These are phyloP conservation scores for Fusarium goolgardi DNA, from an alignment of 2,329 filamentous ascomycete species.

Conservation along the genomic window DNA sequence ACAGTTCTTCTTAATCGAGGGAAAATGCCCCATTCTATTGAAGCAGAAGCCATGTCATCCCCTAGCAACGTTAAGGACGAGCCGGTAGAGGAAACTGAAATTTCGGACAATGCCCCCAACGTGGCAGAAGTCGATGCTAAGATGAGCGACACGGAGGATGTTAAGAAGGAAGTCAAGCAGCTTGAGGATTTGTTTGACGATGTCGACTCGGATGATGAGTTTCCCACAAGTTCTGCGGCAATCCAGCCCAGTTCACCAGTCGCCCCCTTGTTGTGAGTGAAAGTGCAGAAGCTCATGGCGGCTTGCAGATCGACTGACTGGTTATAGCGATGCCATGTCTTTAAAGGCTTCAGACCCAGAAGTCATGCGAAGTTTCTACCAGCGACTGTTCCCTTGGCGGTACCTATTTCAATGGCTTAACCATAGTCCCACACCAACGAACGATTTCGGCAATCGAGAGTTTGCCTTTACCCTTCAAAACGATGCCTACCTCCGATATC, in stretches of 20 bases:
- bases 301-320: background rate
- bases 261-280: constrained; percentile 62
- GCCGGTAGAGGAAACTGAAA: constrained; percentile 43
- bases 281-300: background rate
- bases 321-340: constrained; percentile 50
- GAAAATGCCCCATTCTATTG: constrained; percentile 41
- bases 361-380: constrained; percentile 93
- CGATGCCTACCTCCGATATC: constrained; percentile 92
- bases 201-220: constrained; percentile 70
- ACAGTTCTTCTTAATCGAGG: background rate
- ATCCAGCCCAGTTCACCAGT: constrained; percentile 55
- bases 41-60: constrained; percentile 43
- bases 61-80: constrained; percentile 46
- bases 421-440: constrained; percentile 85
- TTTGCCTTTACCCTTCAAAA: constrained; percentile 96
- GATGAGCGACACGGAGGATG: constrained; percentile 43
- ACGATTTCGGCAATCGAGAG: constrained; percentile 92
- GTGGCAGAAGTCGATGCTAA: constrained; percentile 36
- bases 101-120: constrained; percentile 27
- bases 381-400: constrained; percentile 93
- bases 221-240: constrained; percentile 61
- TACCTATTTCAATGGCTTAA: constrained; percentile 98
- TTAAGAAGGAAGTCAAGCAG: constrained; percentile 60
- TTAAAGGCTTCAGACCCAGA: constrained; percentile 76
- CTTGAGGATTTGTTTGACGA: constrained; percentile 70